Conservation (phyloP, 1,139 yeast genomes). For the Scheffersomyces titani region DNA sequence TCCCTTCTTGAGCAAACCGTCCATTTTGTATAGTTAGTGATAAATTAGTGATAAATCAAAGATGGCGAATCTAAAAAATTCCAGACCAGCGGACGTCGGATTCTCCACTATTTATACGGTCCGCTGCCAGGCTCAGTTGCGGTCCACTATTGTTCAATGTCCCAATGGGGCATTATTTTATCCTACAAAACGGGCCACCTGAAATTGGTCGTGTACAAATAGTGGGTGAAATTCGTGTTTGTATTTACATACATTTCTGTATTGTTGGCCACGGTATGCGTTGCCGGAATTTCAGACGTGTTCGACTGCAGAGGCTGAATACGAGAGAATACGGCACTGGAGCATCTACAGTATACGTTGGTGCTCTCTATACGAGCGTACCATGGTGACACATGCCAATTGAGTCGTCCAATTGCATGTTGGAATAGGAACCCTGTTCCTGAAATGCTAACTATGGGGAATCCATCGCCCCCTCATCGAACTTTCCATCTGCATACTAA, state of each 20-base stretch:
- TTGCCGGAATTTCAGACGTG: background rate
- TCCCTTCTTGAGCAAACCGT: constrained; percentile 29
- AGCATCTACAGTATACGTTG: background rate
- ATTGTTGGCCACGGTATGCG: background rate
- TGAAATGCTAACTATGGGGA: background rate
- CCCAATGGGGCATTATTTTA: background rate
- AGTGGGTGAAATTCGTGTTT: background rate
- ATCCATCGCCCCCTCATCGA: background rate
- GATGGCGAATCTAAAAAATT: background rate
- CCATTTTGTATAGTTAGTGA: constrained; percentile 17
- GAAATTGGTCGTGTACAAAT: background rate
- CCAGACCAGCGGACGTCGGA: background rate
- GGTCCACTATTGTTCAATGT: background rate
- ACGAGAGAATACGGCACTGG: background rate
- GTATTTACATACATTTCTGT: background rate
- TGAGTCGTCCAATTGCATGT: too few species aligned
- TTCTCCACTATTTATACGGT: background rate
- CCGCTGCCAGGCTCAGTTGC: background rate
- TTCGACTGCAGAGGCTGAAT: background rate
- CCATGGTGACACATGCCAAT: too few species aligned
- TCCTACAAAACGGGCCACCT: background rate
- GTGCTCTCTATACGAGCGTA: too few species aligned
- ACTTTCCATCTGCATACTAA: background rate
- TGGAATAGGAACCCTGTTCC: background rate
- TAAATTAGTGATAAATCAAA: background rate